Evolutionary conservation across 306 rosid genomes (phyloP), one percentile per base, ranked within the genome.

Genomic region (Dalbergia oliveri): DNA sequence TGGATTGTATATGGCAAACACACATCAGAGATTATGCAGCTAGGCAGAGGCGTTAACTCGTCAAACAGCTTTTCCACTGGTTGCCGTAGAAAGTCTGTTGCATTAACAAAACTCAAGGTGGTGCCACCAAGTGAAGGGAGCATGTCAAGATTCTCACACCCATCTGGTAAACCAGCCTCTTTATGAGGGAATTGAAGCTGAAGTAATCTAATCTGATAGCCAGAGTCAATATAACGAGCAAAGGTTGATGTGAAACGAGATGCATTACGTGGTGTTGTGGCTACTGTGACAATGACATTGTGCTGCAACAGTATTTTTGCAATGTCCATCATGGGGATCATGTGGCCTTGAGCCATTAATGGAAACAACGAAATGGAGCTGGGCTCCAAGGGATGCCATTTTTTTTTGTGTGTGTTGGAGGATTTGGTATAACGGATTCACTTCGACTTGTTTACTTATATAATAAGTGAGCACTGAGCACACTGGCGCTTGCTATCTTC

Each of bases 281-380:
- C 78, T 31, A 93, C 13, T 8, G 89, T 91, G 0, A 93, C 89
- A 50, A 79, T 26, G 39, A 87, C 82, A 35, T 88, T 87, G 9
- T 69, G 92, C 19, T 82, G 71, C 4, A 87, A 79, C 3, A 94
- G 83, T 26, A 91, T 77, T 56, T 84, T 88, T 12, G 92, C 97
- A 49, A 91, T 85, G 84, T 91, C 97, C 58, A 91, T 86, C 97
- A 93, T 87, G 5, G 97, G 97, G 34, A 87, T 91, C 94, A 93
- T 90, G 61, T 94, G 98, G 71, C 97, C 97, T 82, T 89, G 97
- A 8, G 98, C 97, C 97, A 94, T 87, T 26, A 90, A 76, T 3
- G 98, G 97, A 61, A 91, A 66, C 6, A 3, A 91, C 91, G 35
- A 89, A 87, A 84, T 94, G 97, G 37, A 85, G 86, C 49, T 81